Percentiles rank a stretch among this genome's conserved stretches.
Conservation (phyloP, 2,329 filamentous ascomycete species). For the Hysterium pulicare region DNA sequence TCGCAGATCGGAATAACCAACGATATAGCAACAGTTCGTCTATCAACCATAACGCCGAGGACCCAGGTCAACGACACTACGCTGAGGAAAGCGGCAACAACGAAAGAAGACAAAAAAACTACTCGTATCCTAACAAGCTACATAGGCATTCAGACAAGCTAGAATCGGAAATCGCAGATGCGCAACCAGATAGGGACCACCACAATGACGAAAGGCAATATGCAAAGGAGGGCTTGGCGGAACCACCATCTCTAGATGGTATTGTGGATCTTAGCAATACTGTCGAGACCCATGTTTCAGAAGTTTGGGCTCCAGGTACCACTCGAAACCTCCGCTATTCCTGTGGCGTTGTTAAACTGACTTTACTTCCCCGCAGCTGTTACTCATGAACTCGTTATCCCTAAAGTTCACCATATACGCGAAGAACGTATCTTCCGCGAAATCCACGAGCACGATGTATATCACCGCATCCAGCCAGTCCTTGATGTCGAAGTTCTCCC, state of each 20-base stretch:
- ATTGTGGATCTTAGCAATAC: conserved; percentile 38
- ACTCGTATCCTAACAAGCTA: too few species aligned
- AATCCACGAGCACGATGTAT: conserved; percentile 53
- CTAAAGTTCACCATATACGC: conserved; percentile 44
- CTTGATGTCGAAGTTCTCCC: conserved; percentile 53
- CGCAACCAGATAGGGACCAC: neutral
- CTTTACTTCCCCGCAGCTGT: conserved; percentile 39
- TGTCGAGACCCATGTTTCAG: conserved; percentile 37
- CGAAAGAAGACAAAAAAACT: neutral
- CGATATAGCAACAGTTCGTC: conserved; percentile 8
- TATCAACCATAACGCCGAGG: neutral
- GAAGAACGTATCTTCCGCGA: conserved; percentile 51
- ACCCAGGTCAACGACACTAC: neutral
- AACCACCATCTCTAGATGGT: conserved; percentile 14
- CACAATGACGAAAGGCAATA: neutral
- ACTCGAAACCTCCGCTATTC: too few species aligned
- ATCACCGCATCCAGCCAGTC: conserved; percentile 53
- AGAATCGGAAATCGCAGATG: neutral
- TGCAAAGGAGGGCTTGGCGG: neutral
- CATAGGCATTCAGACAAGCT: neutral
- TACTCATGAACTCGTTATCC: conserved; percentile 48
- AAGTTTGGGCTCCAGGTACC: conserved; percentile 39
- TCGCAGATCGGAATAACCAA: conserved; percentile 28
- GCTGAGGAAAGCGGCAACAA: neutral
- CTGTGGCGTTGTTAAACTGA: too few species aligned